Conservation (phyloP, 768 basidiomycete species). For the Chalciporus pseudorubinellus region DNA sequence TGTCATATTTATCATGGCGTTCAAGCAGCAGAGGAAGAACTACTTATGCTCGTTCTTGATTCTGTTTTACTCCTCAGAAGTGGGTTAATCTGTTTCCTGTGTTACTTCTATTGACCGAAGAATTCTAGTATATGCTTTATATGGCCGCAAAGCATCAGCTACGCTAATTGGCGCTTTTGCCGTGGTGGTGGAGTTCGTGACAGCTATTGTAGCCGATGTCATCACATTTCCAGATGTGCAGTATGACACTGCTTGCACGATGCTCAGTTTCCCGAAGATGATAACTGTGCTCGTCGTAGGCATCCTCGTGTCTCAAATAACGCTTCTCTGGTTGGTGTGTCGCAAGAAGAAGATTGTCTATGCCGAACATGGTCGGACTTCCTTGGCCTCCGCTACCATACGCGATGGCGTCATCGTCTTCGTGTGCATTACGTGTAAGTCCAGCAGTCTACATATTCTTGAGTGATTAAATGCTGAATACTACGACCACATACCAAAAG, state of each 20-base stretch:
- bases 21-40: slow-evolving; percentile 8
- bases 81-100: slow-evolving; percentile 3
- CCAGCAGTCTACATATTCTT: background rate
- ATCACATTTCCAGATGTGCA: background rate
- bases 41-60: slow-evolving; percentile 20
- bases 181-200: slow-evolving; percentile 11
- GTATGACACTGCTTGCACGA: slow-evolving; percentile 17
- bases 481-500: background rate
- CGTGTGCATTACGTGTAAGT: slow-evolving; percentile 15
- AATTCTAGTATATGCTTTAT: slow-evolving; percentile 20
- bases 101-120: background rate
- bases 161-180: background rate
- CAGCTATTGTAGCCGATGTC: background rate
- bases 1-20: slow-evolving; percentile 15
- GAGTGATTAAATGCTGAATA: background rate
- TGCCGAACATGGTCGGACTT: background rate
- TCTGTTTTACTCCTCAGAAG: slow-evolving; percentile 22
- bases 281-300: slow-evolving; percentile 8
- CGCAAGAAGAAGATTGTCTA: slow-evolving; percentile 7
- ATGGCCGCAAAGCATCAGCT: background rate
- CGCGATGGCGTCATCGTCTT: slow-evolving; percentile 22
- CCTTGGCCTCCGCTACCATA: slow-evolving; percentile 19
- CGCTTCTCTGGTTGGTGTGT: slow-evolving; percentile 19
- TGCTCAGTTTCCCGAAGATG: slow-evolving; percentile 1
- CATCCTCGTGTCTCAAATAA: slow-evolving; percentile 9